A percentile compares a stretch with the other conserved stretches of the same genome.
Evolutionary conservation across 306 rosid species (phyloP).

Genomic region (Pueraria montana): DNA sequence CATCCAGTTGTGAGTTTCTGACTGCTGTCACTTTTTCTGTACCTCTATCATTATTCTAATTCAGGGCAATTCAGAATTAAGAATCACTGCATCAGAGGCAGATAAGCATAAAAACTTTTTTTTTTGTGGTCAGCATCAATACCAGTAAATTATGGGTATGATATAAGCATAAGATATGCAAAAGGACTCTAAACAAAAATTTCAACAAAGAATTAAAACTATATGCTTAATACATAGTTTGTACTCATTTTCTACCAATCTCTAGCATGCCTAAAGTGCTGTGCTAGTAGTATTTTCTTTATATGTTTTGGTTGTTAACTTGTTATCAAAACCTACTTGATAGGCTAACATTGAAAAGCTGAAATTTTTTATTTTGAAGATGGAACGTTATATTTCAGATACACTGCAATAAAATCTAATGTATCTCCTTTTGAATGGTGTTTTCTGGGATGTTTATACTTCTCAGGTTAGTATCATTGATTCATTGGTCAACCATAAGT

Average conservation of each 20-base stretch:
- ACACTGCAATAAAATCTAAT: neutral
- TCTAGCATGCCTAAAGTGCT: slow-evolving; percentile 19
- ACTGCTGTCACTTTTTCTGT: slow-evolving; percentile 20
- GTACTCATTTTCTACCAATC: neutral
- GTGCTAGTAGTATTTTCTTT: neutral
- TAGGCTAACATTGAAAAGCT: slow-evolving; percentile 1
- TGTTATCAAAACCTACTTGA: slow-evolving; percentile 4
- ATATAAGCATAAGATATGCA: neutral
- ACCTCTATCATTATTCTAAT: slow-evolving; percentile 24
- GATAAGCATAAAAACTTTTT: neutral
- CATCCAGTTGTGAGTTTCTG: slow-evolving; percentile 84
- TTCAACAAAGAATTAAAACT: slow-evolving; percentile 1
- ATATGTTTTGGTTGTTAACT: neutral
- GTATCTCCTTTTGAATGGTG: neutral
- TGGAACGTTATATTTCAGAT: neutral
- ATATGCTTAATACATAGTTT: slow-evolving; percentile 10
- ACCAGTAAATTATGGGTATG: neutral
- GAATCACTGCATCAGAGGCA: slow-evolving; percentile 3
- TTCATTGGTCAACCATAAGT: neutral
- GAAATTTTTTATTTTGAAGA: neutral
- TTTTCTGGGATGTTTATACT: neutral
- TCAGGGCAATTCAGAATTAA: slow-evolving; percentile 20
- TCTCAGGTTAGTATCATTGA: slow-evolving; percentile 8
- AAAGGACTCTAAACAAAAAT: neutral
- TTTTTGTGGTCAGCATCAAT: neutral